These are phyloP conservation scores for Neurospora sp. DNA, from an alignment of 495 filamentous ascomycete genomes.

Conservation along the genomic window DNA sequence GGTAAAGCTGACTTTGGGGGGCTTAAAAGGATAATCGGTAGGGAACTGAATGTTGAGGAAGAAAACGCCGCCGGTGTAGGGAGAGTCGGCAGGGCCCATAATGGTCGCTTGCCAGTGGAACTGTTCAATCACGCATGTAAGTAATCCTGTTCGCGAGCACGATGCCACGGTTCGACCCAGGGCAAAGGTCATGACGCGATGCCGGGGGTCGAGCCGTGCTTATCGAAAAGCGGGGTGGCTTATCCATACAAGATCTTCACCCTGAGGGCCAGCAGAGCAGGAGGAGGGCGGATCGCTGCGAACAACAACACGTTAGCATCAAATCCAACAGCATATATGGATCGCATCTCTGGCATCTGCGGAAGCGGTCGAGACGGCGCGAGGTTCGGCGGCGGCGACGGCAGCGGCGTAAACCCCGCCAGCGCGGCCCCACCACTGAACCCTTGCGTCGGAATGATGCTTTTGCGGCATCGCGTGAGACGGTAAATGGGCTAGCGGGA, in stretches of 20 bases:
- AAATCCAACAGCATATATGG: neutral
- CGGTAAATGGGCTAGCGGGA: slow-evolving; percentile 5
- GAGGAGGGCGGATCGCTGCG: slow-evolving; percentile 93
- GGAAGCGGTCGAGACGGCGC: neutral
- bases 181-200: slow-evolving; percentile 1
- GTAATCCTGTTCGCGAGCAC: slow-evolving; percentile 3
- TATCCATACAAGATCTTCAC: slow-evolving; percentile 88
- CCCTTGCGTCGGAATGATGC: slow-evolving; percentile 11
- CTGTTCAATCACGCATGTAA: slow-evolving; percentile 40
- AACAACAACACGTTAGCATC: slow-evolving; percentile 31
- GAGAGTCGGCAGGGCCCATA: slow-evolving; percentile 97
- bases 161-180: slow-evolving; percentile 1
- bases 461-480: neutral
- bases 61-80: slow-evolving; percentile 96
- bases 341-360: neutral
- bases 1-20: slow-evolving; percentile 99
- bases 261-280: slow-evolving; percentile 92
- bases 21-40: slow-evolving; percentile 99
- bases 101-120: slow-evolving; percentile 99
- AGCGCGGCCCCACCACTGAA: slow-evolving; percentile 14
- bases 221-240: slow-evolving; percentile 7
- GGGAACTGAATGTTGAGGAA: slow-evolving; percentile 98
- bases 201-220: neutral
- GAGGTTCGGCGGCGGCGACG: neutral
- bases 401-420: slow-evolving; percentile 10